A percentile compares a stretch with the other conserved stretches of the same genome.
These are phyloP conservation scores for Coemansia sp. DNA, from an alignment of 192 early-diverging fungal species.

Conservation along the genomic window DNA sequence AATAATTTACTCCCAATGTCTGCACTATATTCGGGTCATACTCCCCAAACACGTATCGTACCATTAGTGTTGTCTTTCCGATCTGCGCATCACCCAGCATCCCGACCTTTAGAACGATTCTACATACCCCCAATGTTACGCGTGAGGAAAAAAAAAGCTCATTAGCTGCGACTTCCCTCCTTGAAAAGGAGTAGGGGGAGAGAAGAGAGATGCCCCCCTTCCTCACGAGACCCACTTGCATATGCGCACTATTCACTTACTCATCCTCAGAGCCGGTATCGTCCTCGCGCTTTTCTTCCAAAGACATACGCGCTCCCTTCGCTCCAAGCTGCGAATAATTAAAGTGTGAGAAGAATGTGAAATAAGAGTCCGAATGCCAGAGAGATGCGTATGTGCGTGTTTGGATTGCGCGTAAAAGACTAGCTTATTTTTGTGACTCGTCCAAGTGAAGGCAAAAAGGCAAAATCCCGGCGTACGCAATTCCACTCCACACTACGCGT, in stretches of 20 bases:
- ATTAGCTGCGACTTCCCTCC: neutral
- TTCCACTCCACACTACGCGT: conserved; percentile 3
- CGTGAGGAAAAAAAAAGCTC: neutral
- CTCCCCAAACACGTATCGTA: conserved; percentile 94
- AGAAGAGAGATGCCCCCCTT: neutral
- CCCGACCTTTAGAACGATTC: conserved; percentile 87
- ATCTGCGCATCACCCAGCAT: conserved; percentile 97
- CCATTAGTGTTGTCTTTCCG: conserved; percentile 95
- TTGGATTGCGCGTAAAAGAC: conserved; percentile 8
- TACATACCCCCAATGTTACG: conserved; percentile 2
- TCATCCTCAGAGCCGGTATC: conserved; percentile 9
- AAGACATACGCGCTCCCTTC: neutral
- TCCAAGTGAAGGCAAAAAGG: neutral
- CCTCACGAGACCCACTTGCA: neutral
- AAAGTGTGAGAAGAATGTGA: neutral
- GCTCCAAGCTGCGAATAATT: neutral
- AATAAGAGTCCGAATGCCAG: neutral
- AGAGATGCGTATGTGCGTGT: conserved; percentile 1
- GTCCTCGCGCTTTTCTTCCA: conserved; percentile 5
- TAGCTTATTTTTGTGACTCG: neutral
- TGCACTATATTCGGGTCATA: conserved; percentile 96
- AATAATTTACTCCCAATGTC: conserved; percentile 93
- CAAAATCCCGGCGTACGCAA: conserved; percentile 3
- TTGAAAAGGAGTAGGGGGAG: neutral
- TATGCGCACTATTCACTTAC: conserved; percentile 16